phyloP scores from a whole-genome alignment of 768 basidiomycete genomes.

The Piloderma croceum region DNA sequence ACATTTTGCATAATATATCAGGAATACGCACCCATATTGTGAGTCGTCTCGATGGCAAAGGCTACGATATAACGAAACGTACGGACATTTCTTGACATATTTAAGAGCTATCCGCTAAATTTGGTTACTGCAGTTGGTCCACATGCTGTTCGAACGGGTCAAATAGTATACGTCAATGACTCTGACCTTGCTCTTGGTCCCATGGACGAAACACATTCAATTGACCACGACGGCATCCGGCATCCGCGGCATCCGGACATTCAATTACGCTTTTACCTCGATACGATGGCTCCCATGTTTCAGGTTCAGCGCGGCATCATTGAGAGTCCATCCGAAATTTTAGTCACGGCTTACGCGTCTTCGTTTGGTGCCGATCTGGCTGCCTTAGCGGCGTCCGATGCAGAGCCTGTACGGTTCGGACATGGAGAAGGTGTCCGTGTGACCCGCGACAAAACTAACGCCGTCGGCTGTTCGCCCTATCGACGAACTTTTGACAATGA shows the following conservation, averaged over 20 bases:
- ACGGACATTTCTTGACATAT: constrained; percentile 22
- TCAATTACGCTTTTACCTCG: constrained; percentile 54
- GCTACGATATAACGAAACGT: constrained; percentile 85
- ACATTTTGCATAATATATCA: constrained; percentile 67
- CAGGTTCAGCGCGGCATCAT: constrained; percentile 34
- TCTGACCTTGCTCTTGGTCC: constrained; percentile 35
- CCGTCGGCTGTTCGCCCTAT: constrained; percentile 57
- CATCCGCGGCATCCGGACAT: constrained; percentile 38
- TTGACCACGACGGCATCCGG: constrained; percentile 14
- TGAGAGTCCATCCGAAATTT: constrained; percentile 38
- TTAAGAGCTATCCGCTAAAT: constrained; percentile 6
- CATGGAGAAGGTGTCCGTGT: constrained; percentile 50
- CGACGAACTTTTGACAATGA: constrained; percentile 40
- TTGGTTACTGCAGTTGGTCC: constrained; percentile 58
- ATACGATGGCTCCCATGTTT: constrained; percentile 43
- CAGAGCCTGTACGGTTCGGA: constrained; percentile 39
- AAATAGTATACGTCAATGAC: constrained; percentile 79
- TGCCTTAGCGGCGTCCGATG: constrained; percentile 15
- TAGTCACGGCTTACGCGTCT: constrained; percentile 57
- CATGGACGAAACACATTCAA: constrained; percentile 23
- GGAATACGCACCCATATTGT: constrained; percentile 78
- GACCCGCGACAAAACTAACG: constrained; percentile 46
- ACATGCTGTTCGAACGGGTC: constrained; percentile 72
- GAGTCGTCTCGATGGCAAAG: constrained; percentile 73
- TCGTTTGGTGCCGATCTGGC: constrained; percentile 66